Evolutionary conservation across 805 yeast species (phyloP).

Genomic region (Candida pseudoglaebosa): DNA sequence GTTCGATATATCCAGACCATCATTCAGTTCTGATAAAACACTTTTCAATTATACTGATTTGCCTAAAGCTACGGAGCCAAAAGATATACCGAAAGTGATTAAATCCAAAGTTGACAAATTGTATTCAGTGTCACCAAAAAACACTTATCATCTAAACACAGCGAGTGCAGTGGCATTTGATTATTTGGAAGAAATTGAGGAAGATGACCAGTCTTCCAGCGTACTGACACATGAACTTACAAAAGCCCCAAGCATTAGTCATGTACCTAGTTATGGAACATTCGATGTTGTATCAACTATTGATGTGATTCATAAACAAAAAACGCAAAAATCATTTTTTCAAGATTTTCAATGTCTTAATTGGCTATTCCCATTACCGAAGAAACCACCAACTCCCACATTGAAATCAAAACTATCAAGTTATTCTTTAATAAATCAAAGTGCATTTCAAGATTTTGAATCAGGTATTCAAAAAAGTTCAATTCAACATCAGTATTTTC

Average conservation of each 20-base stretch:
- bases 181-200: slow-evolving; percentile 6
- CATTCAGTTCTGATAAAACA: slow-evolving; percentile 14
- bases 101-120: slow-evolving; percentile 30
- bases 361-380: not conserved
- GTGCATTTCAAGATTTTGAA: slow-evolving; percentile 1
- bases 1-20: slow-evolving; percentile 12
- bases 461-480: not conserved
- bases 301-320: not conserved
- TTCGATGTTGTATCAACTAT: slow-evolving; percentile 4
- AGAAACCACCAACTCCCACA: not conserved
- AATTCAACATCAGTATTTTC: not conserved
- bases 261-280: not conserved
- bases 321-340: not conserved
- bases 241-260: slow-evolving; percentile 1
- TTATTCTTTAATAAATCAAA: not conserved
- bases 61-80: not conserved
- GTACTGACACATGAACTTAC: not conserved
- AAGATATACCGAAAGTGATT: slow-evolving; percentile 3
- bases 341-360: not conserved
- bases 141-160: slow-evolving; percentile 31
- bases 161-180: slow-evolving; percentile 24
- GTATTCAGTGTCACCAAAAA: slow-evolving; percentile 39
- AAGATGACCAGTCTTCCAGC: not conserved
- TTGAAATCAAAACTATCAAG: not conserved
- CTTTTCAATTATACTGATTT: slow-evolving; percentile 6